phyloP scores from a whole-genome alignment of 305 asterid genomes.

The Withania somnifera region DNA sequence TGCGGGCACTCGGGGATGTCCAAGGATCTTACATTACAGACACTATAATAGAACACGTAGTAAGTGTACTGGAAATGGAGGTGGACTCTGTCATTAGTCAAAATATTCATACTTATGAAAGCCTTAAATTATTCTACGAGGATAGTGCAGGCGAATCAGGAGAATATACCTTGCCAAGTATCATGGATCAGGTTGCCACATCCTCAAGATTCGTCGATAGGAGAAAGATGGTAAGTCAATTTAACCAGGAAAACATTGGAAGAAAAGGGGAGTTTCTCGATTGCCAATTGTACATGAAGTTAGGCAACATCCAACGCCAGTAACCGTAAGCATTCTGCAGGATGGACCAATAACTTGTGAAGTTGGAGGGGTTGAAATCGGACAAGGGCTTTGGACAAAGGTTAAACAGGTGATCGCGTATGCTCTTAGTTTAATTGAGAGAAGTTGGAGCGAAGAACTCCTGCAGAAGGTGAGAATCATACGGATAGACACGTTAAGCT shows the following conservation, averaged over 20 bases:
- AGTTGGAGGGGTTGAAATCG: conserved; percentile 71
- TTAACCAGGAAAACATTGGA: conserved; percentile 39
- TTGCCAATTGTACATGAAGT: conserved; percentile 49
- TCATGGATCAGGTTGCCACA: conserved; percentile 49
- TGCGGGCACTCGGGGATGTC: conserved; percentile 74
- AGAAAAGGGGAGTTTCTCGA: conserved; percentile 61
- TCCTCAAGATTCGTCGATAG: conserved; percentile 33
- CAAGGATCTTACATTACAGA: conserved; percentile 67
- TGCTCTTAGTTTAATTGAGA: conserved; percentile 35
- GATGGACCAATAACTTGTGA: conserved; percentile 74
- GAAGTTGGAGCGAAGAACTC: conserved; percentile 37
- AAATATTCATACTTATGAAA: conserved; percentile 49
- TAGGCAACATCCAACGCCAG: conserved; percentile 30
- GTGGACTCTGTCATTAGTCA: conserved; percentile 38
- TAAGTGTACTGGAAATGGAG: conserved; percentile 34
- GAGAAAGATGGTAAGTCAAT: conserved; percentile 16
- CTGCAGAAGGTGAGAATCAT: conserved; percentile 54
- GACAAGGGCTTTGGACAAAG: conserved; percentile 82
- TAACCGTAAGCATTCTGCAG: conserved; percentile 59
- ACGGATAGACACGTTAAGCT: conserved; percentile 57
- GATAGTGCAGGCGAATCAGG: conserved; percentile 26
- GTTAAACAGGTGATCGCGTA: conserved; percentile 56
- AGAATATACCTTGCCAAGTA: conserved; percentile 44
- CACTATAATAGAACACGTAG: conserved; percentile 54
- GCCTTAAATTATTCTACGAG: conserved; percentile 39